A percentile compares a stretch with the other conserved stretches of the same genome.
phyloP scores from a whole-genome alignment of 176 grass and related monocot genomes.

The Oropetium thomaeum region DNA sequence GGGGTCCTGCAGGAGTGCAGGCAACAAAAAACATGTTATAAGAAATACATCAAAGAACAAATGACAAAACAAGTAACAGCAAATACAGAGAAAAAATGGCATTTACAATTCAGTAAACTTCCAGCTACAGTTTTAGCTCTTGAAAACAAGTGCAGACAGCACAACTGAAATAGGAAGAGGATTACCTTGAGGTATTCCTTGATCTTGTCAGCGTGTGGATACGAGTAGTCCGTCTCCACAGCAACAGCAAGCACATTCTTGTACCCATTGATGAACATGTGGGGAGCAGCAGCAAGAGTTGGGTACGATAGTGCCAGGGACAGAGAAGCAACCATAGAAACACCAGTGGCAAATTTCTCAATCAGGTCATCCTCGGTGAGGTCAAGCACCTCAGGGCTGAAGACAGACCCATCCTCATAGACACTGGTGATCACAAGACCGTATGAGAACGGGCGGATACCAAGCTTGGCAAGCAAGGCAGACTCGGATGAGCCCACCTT shows the following conservation, averaged over 20 bases:
- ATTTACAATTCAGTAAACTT: too few species aligned
- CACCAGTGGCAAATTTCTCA: slow-evolving; percentile 56
- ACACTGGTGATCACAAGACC: slow-evolving; percentile 61
- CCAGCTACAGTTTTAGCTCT: too few species aligned
- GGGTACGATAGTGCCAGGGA: slow-evolving; percentile 73
- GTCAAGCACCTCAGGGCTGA: slow-evolving; percentile 84
- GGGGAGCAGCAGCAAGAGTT: slow-evolving; percentile 70
- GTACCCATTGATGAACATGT: slow-evolving; percentile 91
- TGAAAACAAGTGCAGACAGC: too few species aligned
- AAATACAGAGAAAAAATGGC: too few species aligned
- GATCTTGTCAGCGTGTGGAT: slow-evolving; percentile 70
- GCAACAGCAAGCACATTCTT: slow-evolving; percentile 88
- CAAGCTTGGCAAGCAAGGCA: slow-evolving; percentile 76
- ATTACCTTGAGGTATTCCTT: slow-evolving; percentile 89
- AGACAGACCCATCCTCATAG: slow-evolving; percentile 73
- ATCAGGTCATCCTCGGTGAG: slow-evolving; percentile 75
- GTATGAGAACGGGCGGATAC: slow-evolving; percentile 81
- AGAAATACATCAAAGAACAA: not conserved
- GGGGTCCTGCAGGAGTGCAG: slow-evolving; percentile 46
- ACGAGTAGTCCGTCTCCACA: slow-evolving; percentile 70
- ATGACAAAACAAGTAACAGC: not conserved
- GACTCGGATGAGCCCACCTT: slow-evolving; percentile 88
- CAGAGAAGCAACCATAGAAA: slow-evolving; percentile 70
- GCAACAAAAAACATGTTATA: not conserved
- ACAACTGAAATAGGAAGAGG: not conserved